Evolutionary conservation across 768 basidiomycete species (phyloP).

Genomic region (Polyporus arcularius): DNA sequence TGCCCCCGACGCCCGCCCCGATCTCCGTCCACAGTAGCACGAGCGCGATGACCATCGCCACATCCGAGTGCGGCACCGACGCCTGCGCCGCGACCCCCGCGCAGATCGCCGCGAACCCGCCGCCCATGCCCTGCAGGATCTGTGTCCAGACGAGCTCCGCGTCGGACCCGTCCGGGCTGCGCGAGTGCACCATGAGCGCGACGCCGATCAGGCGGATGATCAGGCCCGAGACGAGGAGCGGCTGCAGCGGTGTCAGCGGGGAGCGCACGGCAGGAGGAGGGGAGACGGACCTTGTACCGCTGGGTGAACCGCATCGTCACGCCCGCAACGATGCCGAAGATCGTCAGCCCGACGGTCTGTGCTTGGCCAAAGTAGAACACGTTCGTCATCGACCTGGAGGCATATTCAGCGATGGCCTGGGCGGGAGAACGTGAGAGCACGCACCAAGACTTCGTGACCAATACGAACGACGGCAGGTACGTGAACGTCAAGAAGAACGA

Average conservation of each 20-base stretch:
- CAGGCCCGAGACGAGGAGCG: conserved; percentile 42
- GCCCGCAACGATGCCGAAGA: conserved; percentile 52
- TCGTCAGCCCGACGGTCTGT: conserved; percentile 43
- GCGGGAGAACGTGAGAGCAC: conserved; percentile 42
- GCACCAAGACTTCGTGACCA: conserved; percentile 32
- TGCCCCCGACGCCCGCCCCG: conserved; percentile 43
- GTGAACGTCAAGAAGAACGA: conserved; percentile 71
- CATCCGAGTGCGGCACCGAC: conserved; percentile 47
- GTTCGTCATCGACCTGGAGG: conserved; percentile 32
- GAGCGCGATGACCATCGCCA: conserved; percentile 46
- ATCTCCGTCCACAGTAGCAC: conserved; percentile 47
- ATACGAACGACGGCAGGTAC: conserved; percentile 71
- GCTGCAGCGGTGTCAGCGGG: conserved; percentile 12
- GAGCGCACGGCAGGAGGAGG: background rate
- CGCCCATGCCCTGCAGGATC: conserved; percentile 51
- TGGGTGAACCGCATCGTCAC: conserved; percentile 45
- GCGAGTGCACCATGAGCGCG: conserved; percentile 31
- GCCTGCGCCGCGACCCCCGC: conserved; percentile 46
- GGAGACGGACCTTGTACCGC: conserved; percentile 41
- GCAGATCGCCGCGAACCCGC: conserved; percentile 48
- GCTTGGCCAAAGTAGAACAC: conserved; percentile 40
- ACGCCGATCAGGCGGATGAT: conserved; percentile 31
- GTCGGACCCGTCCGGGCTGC: conserved; percentile 22
- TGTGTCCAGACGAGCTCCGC: conserved; percentile 47
- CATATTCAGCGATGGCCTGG: conserved; percentile 11